A percentile compares a stretch with the other conserved stretches of the same genome.
Conservation (phyloP, 2,329 filamentous ascomycete genomes). For the Colletotrichum cordylinicola region DNA sequence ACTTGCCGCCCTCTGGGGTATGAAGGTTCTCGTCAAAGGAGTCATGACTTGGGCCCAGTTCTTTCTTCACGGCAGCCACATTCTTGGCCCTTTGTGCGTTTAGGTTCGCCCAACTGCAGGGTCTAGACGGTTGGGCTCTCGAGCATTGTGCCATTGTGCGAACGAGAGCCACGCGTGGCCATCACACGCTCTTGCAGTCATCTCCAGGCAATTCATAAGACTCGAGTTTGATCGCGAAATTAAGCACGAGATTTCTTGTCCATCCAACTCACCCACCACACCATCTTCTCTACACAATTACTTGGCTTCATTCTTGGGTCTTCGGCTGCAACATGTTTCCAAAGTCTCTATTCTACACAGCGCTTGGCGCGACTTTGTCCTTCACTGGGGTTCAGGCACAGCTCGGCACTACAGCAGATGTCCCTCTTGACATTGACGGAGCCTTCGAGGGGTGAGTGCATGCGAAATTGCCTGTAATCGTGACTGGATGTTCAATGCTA, state of each 20-base stretch:
- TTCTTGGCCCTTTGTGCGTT: neutral
- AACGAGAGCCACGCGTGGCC: neutral
- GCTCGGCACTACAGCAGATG: neutral
- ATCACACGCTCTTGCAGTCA: neutral
- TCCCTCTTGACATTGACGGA: slow-evolving; percentile 15
- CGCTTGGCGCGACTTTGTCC: neutral
- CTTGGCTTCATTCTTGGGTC: neutral
- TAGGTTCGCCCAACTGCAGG: neutral
- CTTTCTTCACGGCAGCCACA: neutral
- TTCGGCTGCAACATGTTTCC: neutral
- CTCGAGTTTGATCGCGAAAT: neutral
- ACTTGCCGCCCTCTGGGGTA: neutral
- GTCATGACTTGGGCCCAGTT: neutral
- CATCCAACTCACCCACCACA: neutral
- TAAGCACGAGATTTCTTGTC: neutral
- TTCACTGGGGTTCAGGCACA: neutral
- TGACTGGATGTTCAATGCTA: neutral
- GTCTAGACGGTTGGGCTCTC: neutral
- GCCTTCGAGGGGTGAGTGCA: slow-evolving; percentile 13
- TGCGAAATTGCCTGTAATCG: accelerated
- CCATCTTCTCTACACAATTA: neutral
- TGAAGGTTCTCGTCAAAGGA: neutral
- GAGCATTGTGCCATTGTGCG: neutral
- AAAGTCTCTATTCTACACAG: neutral
- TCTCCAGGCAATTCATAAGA: neutral